Percentiles rank a stretch among this genome's conserved stretches.
Conservation (phyloP, 345 rosid genomes). For the Rhizophora apiculata region DNA sequence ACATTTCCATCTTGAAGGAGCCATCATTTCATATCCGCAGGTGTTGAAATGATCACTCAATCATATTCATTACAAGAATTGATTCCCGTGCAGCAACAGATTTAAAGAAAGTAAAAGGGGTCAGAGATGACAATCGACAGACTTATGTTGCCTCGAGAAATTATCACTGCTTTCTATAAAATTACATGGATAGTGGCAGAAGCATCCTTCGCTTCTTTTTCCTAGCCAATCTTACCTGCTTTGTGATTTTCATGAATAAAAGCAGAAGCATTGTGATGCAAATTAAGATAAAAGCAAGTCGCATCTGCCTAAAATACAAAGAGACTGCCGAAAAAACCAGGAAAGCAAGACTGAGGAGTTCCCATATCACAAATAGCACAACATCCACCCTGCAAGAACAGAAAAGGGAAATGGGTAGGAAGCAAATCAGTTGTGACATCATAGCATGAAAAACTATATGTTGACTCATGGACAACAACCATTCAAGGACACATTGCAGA, state of each 20-base stretch:
- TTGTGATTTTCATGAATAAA: slow-evolving; percentile 76
- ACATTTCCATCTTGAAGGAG: slow-evolving; percentile 16
- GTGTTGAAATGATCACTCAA: slow-evolving; percentile 15
- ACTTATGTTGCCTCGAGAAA: slow-evolving; percentile 14
- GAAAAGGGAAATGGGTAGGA: not conserved
- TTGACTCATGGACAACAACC: not conserved
- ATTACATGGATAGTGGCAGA: slow-evolving; percentile 90
- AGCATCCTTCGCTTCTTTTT: slow-evolving; percentile 97
- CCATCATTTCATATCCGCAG: slow-evolving; percentile 8
- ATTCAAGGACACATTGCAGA: not conserved
- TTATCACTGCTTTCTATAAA: not conserved
- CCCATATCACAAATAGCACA: slow-evolving; percentile 87
- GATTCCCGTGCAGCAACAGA: slow-evolving; percentile 14
- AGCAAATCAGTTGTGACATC: slow-evolving; percentile 1
- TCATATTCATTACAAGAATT: slow-evolving; percentile 19
- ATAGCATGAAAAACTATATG: not conserved
- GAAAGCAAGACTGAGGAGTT: slow-evolving; percentile 78
- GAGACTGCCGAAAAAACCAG: slow-evolving; percentile 94
- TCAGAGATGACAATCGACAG: slow-evolving; percentile 23
- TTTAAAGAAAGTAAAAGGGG: slow-evolving; percentile 8
- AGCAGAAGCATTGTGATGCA: slow-evolving; percentile 70
- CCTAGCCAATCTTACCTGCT: slow-evolving; percentile 76
- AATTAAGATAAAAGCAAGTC: slow-evolving; percentile 65
- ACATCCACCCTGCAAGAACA: slow-evolving; percentile 82
- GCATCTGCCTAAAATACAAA: slow-evolving; percentile 68